Evolutionary conservation across 1,284 basidiomycete species (phyloP).

Genomic region (Chalciporus sp.): DNA sequence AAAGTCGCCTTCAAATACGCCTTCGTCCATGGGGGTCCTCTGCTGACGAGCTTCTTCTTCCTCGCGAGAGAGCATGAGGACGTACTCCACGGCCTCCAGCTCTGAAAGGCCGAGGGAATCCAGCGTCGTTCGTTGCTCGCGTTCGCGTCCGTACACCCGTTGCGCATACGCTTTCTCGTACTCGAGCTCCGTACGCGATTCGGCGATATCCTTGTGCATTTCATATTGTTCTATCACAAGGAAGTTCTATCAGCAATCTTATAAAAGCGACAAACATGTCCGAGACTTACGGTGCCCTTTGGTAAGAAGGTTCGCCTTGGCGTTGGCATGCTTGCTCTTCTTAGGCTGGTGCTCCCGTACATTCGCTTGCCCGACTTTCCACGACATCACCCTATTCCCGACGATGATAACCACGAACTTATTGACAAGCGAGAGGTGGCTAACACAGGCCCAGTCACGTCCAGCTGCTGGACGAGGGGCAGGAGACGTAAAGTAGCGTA

Average conservation of each 20-base stretch:
- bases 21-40: slow-evolving; percentile 42
- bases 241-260: slow-evolving; percentile 5
- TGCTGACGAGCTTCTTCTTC: slow-evolving; percentile 50
- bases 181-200: slow-evolving; percentile 57
- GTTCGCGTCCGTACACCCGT: slow-evolving; percentile 47
- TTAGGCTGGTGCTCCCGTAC: slow-evolving; percentile 7
- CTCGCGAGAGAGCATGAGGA: slow-evolving; percentile 84
- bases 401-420: slow-evolving; percentile 67
- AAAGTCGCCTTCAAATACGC: slow-evolving; percentile 59
- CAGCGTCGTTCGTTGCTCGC: slow-evolving; percentile 58
- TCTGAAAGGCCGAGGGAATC: slow-evolving; percentile 75
- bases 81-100: slow-evolving; percentile 78
- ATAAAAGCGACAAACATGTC: slow-evolving; percentile 3
- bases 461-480: slow-evolving; percentile 41
- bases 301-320: slow-evolving; percentile 23
- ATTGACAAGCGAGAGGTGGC: slow-evolving; percentile 62
- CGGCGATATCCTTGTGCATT: slow-evolving; percentile 63
- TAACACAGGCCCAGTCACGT: slow-evolving; percentile 51
- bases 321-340: slow-evolving; percentile 24
- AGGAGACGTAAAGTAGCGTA: slow-evolving; percentile 56
- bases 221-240: slow-evolving; percentile 58
- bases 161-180: slow-evolving; percentile 45
- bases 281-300: slow-evolving; percentile 30
- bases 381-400: slow-evolving; percentile 67
- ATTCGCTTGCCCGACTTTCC: slow-evolving; percentile 59